Evolutionary conservation across 352 stramenopile genomes (phyloP).

Genomic region (Globisporangium splendens): DNA sequence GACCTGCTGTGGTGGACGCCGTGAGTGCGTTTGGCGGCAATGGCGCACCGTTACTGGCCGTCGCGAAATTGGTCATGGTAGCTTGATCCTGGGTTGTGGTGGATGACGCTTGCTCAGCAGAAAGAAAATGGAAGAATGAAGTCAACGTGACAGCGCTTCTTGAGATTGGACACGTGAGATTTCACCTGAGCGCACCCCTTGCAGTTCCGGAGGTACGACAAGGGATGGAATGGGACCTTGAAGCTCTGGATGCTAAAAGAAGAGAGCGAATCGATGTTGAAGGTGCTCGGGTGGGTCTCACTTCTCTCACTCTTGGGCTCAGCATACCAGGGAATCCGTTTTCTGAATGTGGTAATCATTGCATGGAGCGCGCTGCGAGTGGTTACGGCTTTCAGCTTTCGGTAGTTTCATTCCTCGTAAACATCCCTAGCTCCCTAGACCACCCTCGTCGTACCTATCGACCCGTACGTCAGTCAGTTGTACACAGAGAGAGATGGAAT

Average conservation of each 20-base stretch:
- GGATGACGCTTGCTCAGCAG: background rate
- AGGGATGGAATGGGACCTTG: background rate
- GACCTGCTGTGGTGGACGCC: conserved; percentile 60
- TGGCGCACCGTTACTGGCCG: conserved; percentile 57
- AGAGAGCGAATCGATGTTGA: background rate
- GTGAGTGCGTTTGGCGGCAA: conserved; percentile 63
- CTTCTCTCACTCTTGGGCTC: background rate
- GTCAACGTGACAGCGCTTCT: background rate
- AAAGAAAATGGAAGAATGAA: background rate
- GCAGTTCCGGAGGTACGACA: background rate
- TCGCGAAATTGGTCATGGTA: conserved; percentile 18
- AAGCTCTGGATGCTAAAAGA: background rate
- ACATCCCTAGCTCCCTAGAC: too few species aligned
- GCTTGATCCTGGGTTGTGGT: background rate
- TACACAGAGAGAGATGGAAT: too few species aligned
- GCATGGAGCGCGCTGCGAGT: background rate
- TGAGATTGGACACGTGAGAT: background rate
- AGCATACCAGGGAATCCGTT: background rate
- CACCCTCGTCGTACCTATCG: background rate
- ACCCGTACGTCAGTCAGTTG: too few species aligned
- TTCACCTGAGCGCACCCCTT: background rate
- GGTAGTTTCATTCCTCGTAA: background rate
- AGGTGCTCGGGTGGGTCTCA: background rate
- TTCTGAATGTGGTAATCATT: background rate
- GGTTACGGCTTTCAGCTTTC: background rate